Evolutionary conservation across 345 rosid genomes (phyloP).

Genomic region (Gossypium herbaceum): DNA sequence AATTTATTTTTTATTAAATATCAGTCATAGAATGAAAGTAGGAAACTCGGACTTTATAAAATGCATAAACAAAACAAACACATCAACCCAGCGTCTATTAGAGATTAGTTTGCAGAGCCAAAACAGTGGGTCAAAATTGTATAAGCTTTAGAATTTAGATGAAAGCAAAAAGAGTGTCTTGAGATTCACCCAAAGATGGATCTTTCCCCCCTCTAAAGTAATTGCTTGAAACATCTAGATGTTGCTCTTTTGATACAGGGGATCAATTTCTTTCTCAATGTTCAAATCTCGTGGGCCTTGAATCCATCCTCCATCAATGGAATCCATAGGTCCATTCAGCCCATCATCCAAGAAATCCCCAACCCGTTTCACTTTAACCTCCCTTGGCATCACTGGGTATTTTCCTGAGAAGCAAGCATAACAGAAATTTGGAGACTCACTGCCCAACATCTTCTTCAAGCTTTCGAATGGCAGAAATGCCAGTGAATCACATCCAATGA

Average conservation of each 20-base stretch:
- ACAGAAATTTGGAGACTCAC: slow-evolving; percentile 58
- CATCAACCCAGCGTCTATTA: not conserved
- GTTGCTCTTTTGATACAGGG: slow-evolving; percentile 11
- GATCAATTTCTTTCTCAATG: slow-evolving; percentile 18
- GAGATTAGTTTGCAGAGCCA: not conserved
- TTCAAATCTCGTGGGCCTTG: slow-evolving; percentile 30
- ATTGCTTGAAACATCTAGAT: slow-evolving; percentile 8
- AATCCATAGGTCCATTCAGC: slow-evolving; percentile 56
- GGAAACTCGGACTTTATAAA: too few species aligned
- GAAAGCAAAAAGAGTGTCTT: too few species aligned
- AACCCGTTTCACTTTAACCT: slow-evolving; percentile 68
- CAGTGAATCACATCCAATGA: slow-evolving; percentile 76
- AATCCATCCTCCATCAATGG: slow-evolving; percentile 82
- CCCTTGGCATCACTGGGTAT: slow-evolving; percentile 77
- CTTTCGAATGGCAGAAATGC: slow-evolving; percentile 70
- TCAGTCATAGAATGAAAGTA: too few species aligned
- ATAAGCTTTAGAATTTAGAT: slow-evolving; percentile 14
- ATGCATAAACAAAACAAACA: too few species aligned
- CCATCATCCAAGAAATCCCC: slow-evolving; percentile 94
- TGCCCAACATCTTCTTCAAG: slow-evolving; percentile 50
- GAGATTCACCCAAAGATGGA: too few species aligned
- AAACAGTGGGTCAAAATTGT: slow-evolving; percentile 5
- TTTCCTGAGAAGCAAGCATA: slow-evolving; percentile 91
- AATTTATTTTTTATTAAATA: too few species aligned
- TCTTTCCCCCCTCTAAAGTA: not conserved